Percentiles rank a stretch among this genome's conserved stretches.
Conservation (phyloP, 2,329 filamentous ascomycete genomes). For the Lasiodiplodia hormozganensis region DNA sequence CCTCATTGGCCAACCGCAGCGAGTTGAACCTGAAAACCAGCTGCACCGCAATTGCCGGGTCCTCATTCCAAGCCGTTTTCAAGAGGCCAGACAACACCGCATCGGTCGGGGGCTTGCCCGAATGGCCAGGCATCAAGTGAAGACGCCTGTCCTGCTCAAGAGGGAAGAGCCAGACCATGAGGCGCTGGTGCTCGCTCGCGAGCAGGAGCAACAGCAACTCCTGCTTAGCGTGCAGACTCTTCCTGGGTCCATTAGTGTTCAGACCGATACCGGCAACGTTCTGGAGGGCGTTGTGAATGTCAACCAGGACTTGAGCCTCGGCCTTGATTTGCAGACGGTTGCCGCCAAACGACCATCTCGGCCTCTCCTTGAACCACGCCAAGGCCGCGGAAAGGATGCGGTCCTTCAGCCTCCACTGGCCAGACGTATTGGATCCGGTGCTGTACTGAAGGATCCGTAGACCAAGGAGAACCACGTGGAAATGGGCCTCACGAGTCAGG, state of each 20-base stretch:
- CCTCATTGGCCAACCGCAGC: slow-evolving; percentile 72
- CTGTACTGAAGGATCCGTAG: slow-evolving; percentile 77
- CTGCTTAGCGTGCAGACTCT: slow-evolving; percentile 78
- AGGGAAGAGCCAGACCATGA: slow-evolving; percentile 90
- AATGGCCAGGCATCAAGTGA: slow-evolving; percentile 54
- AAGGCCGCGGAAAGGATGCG: slow-evolving; percentile 85
- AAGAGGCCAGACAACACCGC: slow-evolving; percentile 68
- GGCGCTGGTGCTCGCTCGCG: slow-evolving; percentile 80
- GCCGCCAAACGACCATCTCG: slow-evolving; percentile 91
- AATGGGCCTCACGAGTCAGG: slow-evolving; percentile 87
- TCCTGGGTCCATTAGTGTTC: slow-evolving; percentile 58
- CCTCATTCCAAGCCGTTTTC: slow-evolving; percentile 85
- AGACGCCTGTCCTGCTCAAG: slow-evolving; percentile 69
- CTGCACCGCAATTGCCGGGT: slow-evolving; percentile 85
- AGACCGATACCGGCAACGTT: slow-evolving; percentile 67
- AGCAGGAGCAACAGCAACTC: slow-evolving; percentile 81
- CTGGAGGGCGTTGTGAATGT: slow-evolving; percentile 73
- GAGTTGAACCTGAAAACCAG: slow-evolving; percentile 81
- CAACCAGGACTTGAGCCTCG: slow-evolving; percentile 80
- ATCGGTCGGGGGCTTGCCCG: slow-evolving; percentile 50
- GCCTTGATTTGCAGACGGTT: slow-evolving; percentile 94
- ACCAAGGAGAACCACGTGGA: slow-evolving; percentile 85
- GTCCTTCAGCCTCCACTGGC: slow-evolving; percentile 86
- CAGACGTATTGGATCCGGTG: slow-evolving; percentile 67
- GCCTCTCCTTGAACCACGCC: slow-evolving; percentile 74